Conservation (phyloP, 306 rosid species). For the Trifolium subterraneum region DNA sequence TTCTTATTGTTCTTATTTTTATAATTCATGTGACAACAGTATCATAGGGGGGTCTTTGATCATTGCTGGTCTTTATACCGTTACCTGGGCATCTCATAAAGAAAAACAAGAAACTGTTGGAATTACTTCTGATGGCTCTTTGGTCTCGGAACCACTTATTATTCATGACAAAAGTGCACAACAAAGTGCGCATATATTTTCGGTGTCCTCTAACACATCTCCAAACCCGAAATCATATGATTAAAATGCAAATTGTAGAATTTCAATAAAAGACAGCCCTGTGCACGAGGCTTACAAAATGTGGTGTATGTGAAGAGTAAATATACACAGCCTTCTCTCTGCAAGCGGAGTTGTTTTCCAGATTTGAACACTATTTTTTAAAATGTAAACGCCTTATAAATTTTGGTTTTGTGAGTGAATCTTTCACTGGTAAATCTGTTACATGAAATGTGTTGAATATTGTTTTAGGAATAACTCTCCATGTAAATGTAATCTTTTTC, state of each 20-base stretch:
- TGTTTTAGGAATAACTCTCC: background rate
- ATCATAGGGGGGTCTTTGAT: conserved; percentile 80
- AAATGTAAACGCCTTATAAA: background rate
- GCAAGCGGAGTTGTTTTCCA: background rate
- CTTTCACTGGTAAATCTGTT: background rate
- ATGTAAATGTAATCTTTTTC: background rate
- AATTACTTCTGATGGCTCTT: conserved; percentile 43
- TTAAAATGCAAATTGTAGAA: conserved; percentile 36
- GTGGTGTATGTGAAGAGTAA: background rate
- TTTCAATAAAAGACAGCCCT: background rate
- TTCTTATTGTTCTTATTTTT: conserved; percentile 42
- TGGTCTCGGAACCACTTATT: conserved; percentile 67
- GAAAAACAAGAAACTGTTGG: conserved; percentile 57
- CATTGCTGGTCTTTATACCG: conserved; percentile 73
- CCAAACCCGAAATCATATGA: conserved; percentile 49
- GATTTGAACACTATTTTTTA: background rate
- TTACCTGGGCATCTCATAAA: conserved; percentile 80
- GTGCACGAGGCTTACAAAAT: background rate
- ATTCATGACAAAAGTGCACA: conserved; percentile 49
- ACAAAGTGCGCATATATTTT: conserved; percentile 16
- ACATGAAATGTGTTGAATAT: background rate
- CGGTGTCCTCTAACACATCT: conserved; percentile 35
- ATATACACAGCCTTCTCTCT: background rate
- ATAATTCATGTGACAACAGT: conserved; percentile 52
- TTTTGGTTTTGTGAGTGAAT: background rate